phyloP scores from a whole-genome alignment of 164 flowering plant species.

The Aristolochia contorta region DNA sequence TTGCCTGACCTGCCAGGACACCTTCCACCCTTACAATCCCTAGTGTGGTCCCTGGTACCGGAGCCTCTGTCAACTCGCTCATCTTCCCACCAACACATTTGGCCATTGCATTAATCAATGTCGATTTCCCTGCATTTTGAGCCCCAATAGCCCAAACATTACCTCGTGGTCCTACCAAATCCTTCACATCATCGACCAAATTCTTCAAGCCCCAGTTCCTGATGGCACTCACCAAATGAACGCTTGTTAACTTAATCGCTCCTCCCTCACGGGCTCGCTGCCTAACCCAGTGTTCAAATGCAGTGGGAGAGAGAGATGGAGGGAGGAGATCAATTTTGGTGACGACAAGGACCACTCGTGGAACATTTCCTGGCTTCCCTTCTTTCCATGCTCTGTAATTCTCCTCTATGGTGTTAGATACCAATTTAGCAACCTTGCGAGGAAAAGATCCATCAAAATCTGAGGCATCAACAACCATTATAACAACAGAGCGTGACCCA shows the following conservation, averaged over 20 bases:
- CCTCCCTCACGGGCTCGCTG: conserved; percentile 79
- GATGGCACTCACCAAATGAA: conserved; percentile 81
- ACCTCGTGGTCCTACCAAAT: conserved; percentile 67
- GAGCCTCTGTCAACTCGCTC: conserved; percentile 75
- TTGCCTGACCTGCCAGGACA: conserved; percentile 63
- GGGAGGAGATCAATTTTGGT: conserved; percentile 89
- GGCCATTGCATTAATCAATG: conserved; percentile 75
- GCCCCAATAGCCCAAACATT: conserved; percentile 93
- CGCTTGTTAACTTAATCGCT: conserved; percentile 49
- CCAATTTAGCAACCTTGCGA: conserved; percentile 50
- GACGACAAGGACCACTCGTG: conserved; percentile 74
- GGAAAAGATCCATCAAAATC: conserved; percentile 97
- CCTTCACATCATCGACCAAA: conserved; percentile 61
- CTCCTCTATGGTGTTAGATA: conserved; percentile 61
- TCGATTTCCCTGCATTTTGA: conserved; percentile 93
- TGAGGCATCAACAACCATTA: conserved; percentile 80
- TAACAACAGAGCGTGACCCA: conserved; percentile 62
- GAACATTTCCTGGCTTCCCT: conserved; percentile 81
- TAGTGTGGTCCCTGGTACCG: conserved; percentile 91
- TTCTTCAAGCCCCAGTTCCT: conserved; percentile 82
- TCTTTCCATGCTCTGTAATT: conserved; percentile 69
- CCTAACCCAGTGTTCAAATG: conserved; percentile 86
- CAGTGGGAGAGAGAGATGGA: conserved; percentile 39
- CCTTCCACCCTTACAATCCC: conserved; percentile 92
- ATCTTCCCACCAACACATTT: conserved; percentile 48